Conservation (phyloP, 768 basidiomycete species). For the Naganishia randhawae region DNA sequence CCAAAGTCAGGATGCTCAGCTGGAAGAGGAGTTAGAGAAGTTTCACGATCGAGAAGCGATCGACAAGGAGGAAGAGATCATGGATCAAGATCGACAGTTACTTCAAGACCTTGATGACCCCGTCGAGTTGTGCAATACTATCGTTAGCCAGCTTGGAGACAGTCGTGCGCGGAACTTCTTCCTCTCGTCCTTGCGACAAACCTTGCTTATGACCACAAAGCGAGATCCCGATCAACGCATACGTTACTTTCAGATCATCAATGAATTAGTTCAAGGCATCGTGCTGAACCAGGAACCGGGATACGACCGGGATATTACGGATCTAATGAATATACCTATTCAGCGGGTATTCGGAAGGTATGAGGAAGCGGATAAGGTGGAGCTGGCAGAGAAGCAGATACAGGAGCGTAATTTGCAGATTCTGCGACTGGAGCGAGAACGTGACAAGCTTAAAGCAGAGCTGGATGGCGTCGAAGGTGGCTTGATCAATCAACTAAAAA, state of each 20-base stretch:
- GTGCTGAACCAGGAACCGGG: constrained; percentile 84
- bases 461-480: constrained; percentile 76
- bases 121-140: constrained; percentile 79
- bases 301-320: constrained; percentile 65
- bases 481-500: constrained; percentile 73
- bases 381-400: constrained; percentile 73
- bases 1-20: background rate
- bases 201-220: constrained; percentile 69
- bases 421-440: constrained; percentile 69
- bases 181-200: constrained; percentile 85
- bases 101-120: constrained; percentile 73
- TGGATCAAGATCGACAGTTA: constrained; percentile 63
- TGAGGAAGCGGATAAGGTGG: constrained; percentile 80
- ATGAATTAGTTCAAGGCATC: constrained; percentile 81
- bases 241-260: constrained; percentile 86
- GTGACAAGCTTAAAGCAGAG: constrained; percentile 75
- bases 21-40: constrained; percentile 20
- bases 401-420: constrained; percentile 64
- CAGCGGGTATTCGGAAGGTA: constrained; percentile 82
- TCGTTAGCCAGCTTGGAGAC: constrained; percentile 71
- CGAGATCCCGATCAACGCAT: constrained; percentile 79
- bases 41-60: constrained; percentile 16
- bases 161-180: constrained; percentile 78
- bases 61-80: constrained; percentile 65
- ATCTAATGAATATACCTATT: constrained; percentile 81